Evolutionary conservation across 1,284 basidiomycete genomes (phyloP), one percentile per base, ranked within the genome.

Genomic region (Fomitopsis schrenkii): DNA sequence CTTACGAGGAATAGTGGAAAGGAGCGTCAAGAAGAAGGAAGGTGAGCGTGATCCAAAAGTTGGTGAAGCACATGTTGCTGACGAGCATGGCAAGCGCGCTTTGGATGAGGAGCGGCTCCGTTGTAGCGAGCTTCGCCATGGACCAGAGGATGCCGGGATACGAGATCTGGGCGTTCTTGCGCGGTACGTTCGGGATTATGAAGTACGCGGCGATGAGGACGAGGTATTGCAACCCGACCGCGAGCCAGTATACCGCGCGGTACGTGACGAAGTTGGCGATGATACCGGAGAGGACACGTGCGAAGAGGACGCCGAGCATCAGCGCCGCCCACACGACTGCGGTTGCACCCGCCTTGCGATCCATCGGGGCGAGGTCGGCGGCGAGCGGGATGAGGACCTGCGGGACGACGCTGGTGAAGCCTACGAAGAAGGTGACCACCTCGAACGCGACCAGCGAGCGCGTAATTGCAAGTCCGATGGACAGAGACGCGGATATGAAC

Each of bases 101-200:
- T 67, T 84, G 82, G 5, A 83, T 75, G 45, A 84, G 74, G 26
- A 77, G 73, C 14, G 83, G 83, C 66, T 84, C 83, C 30, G 79
- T 83, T 44, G 80, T 70, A 1, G 77, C 69, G 62, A 76, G 80
- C 63, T 77, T 78, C 26, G 68, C 77, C 81, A 83, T 82, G 28
- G 75, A 79, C 64, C 70, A 73, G 38, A 83, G 67, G 60, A 84
- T 80, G 36, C 76, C 70, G 30, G 71, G 72, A 66, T 84, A 84
- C 7, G 76, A 76, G 38, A 82, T 56, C 42, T 68, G 65, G 53
- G 62, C 63, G 65, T 76, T 76, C 64, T 82, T 82, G 38, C 78
- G 75, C 0, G 83, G 83, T 55, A 78, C 82, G 70, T 84, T 83
- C 2, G 83, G 83, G 12, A 84, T 68, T 48, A 78, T 70, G 54